Evolutionary conservation across 1,284 basidiomycete genomes (phyloP).

Genomic region (Veloboletus limbatus): DNA sequence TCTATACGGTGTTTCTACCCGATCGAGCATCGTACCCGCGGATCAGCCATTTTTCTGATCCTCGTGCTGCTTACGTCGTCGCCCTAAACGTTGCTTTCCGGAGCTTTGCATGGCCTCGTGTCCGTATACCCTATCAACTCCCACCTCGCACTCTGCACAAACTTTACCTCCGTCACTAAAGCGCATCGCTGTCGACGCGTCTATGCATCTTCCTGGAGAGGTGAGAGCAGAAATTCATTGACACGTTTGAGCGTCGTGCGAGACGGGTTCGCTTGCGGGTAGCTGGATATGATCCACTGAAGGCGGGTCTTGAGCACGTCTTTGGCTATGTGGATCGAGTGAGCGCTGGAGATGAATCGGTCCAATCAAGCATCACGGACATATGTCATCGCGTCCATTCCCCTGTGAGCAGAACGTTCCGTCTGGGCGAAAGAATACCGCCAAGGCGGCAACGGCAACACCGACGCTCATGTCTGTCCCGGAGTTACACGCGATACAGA

Average conservation of each 20-base stretch:
- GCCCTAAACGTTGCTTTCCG: no score
- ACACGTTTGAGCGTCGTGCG: constrained; percentile 73
- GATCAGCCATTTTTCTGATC: no score
- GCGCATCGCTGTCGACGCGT: no score
- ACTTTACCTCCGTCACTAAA: no score
- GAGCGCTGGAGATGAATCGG: background rate
- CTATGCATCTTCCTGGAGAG: no score
- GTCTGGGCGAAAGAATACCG: constrained; percentile 54
- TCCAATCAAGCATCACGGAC: constrained; percentile 15
- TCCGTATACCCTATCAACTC: no score
- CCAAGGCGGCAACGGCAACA: constrained; percentile 54
- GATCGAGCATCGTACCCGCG: no score
- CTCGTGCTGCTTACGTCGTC: no score
- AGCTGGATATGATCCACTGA: constrained; percentile 77
- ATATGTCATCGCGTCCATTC: constrained; percentile 14
- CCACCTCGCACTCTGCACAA: no score
- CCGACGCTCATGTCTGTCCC: constrained; percentile 66
- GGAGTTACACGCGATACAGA: constrained; percentile 56
- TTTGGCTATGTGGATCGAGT: constrained; percentile 41
- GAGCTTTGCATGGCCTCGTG: no score
- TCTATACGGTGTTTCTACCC: no score
- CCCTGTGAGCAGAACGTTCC: constrained; percentile 37
- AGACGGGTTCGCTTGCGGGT: constrained; percentile 72
- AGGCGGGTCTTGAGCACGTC: constrained; percentile 61
- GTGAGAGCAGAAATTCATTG: constrained; percentile 69